Base-by-base conservation (phyloP, 1,139 yeast species). In the Geotrichum histeridarum region DNA sequence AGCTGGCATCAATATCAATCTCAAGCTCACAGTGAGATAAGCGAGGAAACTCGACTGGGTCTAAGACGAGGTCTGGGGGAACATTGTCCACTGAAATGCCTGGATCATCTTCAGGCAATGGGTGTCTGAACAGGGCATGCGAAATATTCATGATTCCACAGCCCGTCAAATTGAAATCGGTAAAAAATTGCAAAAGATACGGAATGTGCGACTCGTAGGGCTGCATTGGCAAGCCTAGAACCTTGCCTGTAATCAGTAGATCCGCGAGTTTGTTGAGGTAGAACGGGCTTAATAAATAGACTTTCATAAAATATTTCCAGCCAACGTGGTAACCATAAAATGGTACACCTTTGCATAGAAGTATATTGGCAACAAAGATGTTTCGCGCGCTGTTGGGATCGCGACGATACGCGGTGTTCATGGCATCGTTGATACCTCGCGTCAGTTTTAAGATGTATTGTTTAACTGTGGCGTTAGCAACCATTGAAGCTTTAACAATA, bases 201-300 rank as follows among this genome's bases (percentile, higher is more conserved):
- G 96, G 94, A 11, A 93, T 76, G 65, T 93, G 98, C 0, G 91
- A 77, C 64, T 93, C 99, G 64, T 75, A 87, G 0, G 83, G 80
- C 50, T 81, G 82, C 18, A 68, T 56, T 0, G 62, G 53, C 12
- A 59, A 58, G 1, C 74, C 73, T 44, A 71, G 62, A 2, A 82
- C 65, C 8, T 69, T 69, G 0, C 83, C 83, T 35, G 76, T 80
- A 37, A 82, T 71, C 8, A 89, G 67, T 33, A 89, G 64, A 54
- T 80, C 83, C 0, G 86, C 74, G n/a, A 89, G 68, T 52, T 87
- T 74, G 1, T 79, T 71, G 41, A 77, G 73, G 62, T 81, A 80
- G 3, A 77, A 67, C 0, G 96, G 95, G 54, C 84, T 82, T 9
- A 86, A 67, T 18, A 89, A 67, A 43, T 81, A 78, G 2, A 93